phyloP scores from a whole-genome alignment of 2,329 filamentous ascomycete genomes.

The Hymenoscyphus fructigenus region DNA sequence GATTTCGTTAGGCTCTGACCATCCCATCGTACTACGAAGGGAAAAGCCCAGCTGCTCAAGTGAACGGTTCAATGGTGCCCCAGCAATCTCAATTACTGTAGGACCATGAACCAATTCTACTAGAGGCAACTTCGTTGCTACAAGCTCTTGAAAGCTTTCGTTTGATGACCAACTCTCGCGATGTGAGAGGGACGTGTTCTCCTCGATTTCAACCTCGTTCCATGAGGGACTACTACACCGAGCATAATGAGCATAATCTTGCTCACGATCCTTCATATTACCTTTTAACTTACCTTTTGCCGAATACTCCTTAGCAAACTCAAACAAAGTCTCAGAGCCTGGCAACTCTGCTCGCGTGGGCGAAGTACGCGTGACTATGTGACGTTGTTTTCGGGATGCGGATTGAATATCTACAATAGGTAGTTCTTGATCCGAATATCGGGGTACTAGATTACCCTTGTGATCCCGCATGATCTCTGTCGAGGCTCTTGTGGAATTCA shows the following conservation, averaged over 20 bases:
- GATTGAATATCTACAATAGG: background rate
- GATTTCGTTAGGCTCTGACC: background rate
- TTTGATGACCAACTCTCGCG: background rate
- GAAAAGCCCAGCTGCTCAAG: background rate
- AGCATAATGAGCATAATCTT: background rate
- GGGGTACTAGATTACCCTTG: background rate
- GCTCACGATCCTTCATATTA: background rate
- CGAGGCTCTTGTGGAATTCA: background rate
- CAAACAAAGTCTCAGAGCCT: background rate
- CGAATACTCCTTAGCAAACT: background rate
- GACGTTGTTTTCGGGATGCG: background rate
- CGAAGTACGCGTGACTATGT: background rate
- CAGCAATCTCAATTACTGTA: background rate
- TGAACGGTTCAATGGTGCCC: background rate
- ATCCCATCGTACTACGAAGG: background rate
- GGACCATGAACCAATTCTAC: background rate
- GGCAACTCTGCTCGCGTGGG: background rate
- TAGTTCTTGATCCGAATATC: background rate
- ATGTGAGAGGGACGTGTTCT: background rate
- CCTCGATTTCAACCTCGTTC: background rate
- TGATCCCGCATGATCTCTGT: background rate
- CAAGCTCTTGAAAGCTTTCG: background rate
- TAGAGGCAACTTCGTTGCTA: background rate
- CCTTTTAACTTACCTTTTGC: background rate
- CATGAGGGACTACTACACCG: too few relatives aligned